These are phyloP conservation scores for Tetrahymena elliotti DNA, from an alignment of 73 alveolate species.

Conservation along the genomic window DNA sequence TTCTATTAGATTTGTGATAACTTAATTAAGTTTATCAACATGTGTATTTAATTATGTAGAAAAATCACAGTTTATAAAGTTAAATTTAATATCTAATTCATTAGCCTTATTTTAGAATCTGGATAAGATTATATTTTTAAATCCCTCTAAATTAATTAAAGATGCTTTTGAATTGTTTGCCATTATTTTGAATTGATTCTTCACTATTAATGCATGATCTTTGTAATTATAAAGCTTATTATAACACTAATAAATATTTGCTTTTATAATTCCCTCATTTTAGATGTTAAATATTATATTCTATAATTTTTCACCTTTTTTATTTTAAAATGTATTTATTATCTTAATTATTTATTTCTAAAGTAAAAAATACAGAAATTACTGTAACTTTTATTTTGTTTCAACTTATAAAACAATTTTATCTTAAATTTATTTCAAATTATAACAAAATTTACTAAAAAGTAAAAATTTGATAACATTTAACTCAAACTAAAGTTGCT, in stretches of 20 bases:
- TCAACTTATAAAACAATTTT: no score
- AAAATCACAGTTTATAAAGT: not conserved
- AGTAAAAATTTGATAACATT: no score
- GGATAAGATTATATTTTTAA: not conserved
- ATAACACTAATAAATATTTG: not conserved
- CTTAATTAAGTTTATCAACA: not conserved
- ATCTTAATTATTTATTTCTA: no score
- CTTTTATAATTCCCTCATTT: not conserved
- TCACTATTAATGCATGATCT: not conserved
- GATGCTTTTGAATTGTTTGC: no score
- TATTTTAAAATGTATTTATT: no score
- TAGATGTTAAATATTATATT: not conserved
- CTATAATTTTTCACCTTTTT: not conserved
- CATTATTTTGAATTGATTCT: not conserved
- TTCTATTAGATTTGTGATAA: not conserved
- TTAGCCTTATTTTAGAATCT: not conserved
- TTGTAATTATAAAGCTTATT: not conserved
- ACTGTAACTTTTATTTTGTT: no score
- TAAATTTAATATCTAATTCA: not conserved
- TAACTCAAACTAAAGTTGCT: no score
- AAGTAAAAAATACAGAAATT: no score
- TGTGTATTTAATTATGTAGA: not conserved
- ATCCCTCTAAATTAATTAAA: not conserved
- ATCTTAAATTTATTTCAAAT: no score
- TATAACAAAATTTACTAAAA: no score